Percentiles rank a stretch among this genome's conserved stretches.
Conservation (phyloP, 352 stramenopile genomes). For the Pythium oligandrum region DNA sequence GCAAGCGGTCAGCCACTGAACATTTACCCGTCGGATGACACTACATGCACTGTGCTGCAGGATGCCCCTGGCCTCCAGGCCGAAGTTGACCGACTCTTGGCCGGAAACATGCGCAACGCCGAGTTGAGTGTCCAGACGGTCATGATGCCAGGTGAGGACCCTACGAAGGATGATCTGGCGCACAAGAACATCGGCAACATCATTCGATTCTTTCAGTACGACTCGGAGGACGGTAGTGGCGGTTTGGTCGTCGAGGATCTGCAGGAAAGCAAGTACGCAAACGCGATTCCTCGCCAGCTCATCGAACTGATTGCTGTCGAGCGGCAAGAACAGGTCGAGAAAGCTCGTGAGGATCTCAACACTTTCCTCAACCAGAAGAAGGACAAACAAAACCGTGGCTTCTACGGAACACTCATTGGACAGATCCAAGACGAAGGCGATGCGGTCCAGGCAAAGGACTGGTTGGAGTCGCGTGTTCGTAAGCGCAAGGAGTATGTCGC, state of each 20-base stretch:
- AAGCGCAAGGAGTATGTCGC: constrained; percentile 82
- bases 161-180: constrained; percentile 61
- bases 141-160: constrained; percentile 80
- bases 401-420: constrained; percentile 84
- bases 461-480: constrained; percentile 74
- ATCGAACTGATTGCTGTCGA: constrained; percentile 77
- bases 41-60: constrained; percentile 71
- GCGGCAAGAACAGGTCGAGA: constrained; percentile 73
- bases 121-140: constrained; percentile 85
- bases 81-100: constrained; percentile 65
- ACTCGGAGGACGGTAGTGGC: constrained; percentile 73
- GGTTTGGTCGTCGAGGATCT: constrained; percentile 83
- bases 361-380: constrained; percentile 85
- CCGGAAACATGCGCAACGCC: constrained; percentile 69
- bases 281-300: constrained; percentile 77
- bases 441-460: constrained; percentile 63
- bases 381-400: constrained; percentile 72
- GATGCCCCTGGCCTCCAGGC: constrained; percentile 58
- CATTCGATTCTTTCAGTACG: constrained; percentile 86
- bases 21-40: constrained; percentile 70
- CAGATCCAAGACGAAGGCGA: constrained; percentile 86
- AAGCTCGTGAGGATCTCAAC: constrained; percentile 72
- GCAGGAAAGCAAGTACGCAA: constrained; percentile 72
- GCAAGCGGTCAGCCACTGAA: constrained; percentile 75
- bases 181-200: constrained; percentile 89